Conservation (phyloP, 2,329 filamentous ascomycete species). For the Escovopsis sp. region DNA sequence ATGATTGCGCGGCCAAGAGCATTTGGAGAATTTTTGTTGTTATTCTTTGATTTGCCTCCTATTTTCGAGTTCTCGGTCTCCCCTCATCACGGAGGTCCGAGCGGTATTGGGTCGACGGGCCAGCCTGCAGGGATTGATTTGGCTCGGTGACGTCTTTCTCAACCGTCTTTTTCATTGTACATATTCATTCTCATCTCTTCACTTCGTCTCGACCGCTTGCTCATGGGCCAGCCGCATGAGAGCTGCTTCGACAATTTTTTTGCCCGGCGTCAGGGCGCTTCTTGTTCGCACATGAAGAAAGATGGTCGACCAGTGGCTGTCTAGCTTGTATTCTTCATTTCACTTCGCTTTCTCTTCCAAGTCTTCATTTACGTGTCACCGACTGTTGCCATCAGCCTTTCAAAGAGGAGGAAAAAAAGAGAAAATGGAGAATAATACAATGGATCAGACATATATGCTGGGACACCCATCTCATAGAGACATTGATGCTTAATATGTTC, state of each 20-base stretch:
- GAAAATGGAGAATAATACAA: slow-evolving; percentile 6
- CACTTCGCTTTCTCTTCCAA: neutral
- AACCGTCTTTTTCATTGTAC: neutral
- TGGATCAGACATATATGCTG: neutral
- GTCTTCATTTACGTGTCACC: too few species aligned
- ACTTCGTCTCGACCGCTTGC: neutral
- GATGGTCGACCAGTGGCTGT: neutral
- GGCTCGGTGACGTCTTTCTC: neutral
- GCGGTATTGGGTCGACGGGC: neutral
- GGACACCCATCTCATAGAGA: neutral
- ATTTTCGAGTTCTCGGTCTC: neutral
- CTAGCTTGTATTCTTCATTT: neutral
- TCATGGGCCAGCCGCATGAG: neutral
- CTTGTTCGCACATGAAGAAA: neutral
- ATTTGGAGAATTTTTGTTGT: neutral
- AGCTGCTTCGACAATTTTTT: neutral
- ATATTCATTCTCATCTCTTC: neutral
- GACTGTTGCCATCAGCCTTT: too few species aligned
- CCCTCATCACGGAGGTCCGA: neutral
- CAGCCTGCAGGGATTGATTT: neutral
- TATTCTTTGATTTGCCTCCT: neutral
- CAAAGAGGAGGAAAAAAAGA: neutral
- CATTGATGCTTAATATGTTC: neutral
- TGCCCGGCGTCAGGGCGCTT: neutral
- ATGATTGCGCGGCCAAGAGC: neutral